Conservation (phyloP, 805 yeast species). For the Wickerhamomyces queroliae region DNA sequence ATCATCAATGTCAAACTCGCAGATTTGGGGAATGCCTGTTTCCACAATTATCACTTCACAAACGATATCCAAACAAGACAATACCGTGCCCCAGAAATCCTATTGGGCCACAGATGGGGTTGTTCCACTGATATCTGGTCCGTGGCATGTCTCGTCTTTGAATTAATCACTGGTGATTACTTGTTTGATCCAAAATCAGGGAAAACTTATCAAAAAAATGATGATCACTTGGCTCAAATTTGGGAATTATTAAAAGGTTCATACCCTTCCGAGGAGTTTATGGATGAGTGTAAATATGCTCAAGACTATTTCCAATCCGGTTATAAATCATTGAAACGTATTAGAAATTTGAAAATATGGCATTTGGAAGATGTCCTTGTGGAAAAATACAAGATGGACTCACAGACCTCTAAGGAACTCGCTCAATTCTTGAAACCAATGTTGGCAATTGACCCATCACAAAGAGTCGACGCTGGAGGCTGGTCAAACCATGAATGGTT, state of each 20-base stretch:
- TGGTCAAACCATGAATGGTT: slow-evolving; percentile 52
- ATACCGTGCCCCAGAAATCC: slow-evolving; percentile 59
- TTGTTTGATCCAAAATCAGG: slow-evolving; percentile 57
- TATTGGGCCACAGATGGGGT: slow-evolving; percentile 57
- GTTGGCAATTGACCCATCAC: slow-evolving; percentile 41
- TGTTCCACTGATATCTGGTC: slow-evolving; percentile 61
- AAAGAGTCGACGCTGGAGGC: slow-evolving; percentile 49
- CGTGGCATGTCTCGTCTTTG: slow-evolving; percentile 52
- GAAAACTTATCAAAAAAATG: slow-evolving; percentile 41
- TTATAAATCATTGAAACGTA: slow-evolving; percentile 45
- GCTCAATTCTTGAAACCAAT: slow-evolving; percentile 44
- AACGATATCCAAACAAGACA: slow-evolving; percentile 67
- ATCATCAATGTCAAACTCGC: slow-evolving; percentile 45
- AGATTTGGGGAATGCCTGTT: slow-evolving; percentile 68
- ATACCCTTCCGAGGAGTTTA: slow-evolving; percentile 32
- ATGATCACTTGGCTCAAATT: slow-evolving; percentile 59
- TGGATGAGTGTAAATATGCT: slow-evolving; percentile 32
- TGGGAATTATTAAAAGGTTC: slow-evolving; percentile 42
- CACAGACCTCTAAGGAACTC: slow-evolving; percentile 43
- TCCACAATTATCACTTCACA: slow-evolving; percentile 56
- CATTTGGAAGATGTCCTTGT: slow-evolving; percentile 58
- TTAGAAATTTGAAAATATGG: slow-evolving; percentile 74
- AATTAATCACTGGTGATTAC: slow-evolving; percentile 55
- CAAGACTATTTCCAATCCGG: slow-evolving; percentile 44
- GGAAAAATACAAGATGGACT: slow-evolving; percentile 67